These are phyloP conservation scores for Acarospora socialis DNA, from an alignment of 2,329 filamentous ascomycete genomes.

Conservation along the genomic window DNA sequence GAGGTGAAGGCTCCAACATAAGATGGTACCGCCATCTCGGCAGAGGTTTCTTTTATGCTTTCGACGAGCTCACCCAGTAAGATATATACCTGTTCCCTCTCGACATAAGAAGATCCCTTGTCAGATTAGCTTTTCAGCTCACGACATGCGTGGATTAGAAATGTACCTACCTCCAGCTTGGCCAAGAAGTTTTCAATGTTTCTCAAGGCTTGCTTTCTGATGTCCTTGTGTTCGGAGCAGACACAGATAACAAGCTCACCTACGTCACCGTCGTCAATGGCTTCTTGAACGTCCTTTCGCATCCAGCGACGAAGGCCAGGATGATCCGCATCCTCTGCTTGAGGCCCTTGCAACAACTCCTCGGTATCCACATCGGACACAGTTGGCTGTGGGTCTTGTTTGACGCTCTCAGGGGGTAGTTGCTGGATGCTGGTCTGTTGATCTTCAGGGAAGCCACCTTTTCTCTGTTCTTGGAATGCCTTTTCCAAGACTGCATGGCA, in stretches of 20 bases:
- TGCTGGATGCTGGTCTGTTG: too few relatives aligned
- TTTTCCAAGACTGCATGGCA: slow-evolving; percentile 22
- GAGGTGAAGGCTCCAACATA: slow-evolving; percentile 63
- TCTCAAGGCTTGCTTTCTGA: slow-evolving; percentile 62
- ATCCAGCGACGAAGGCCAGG: slow-evolving; percentile 47
- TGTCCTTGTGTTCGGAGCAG: slow-evolving; percentile 57
- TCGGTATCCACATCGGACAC: too few relatives aligned
- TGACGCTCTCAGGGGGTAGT: too few relatives aligned
- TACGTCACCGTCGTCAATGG: slow-evolving; percentile 63
- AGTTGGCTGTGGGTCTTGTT: too few relatives aligned
- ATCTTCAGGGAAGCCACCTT: background rate
- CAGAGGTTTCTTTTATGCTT: slow-evolving; percentile 45
- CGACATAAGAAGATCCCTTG: slow-evolving; percentile 55
- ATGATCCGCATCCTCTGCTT: slow-evolving; percentile 25
- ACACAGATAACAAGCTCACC: slow-evolving; percentile 59
- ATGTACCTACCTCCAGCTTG: slow-evolving; percentile 30
- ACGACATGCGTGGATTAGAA: background rate
- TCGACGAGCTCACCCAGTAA: slow-evolving; percentile 69
- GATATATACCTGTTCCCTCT: slow-evolving; percentile 65
- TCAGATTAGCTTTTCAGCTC: slow-evolving; percentile 11
- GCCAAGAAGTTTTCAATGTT: slow-evolving; percentile 46
- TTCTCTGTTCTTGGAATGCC: background rate
- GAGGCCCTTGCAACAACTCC: slow-evolving; percentile 5
- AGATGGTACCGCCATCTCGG: slow-evolving; percentile 50
- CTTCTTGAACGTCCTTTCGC: slow-evolving; percentile 61